Conservation (phyloP, 148 eudicot species). For the Beta vulgaris region DNA sequence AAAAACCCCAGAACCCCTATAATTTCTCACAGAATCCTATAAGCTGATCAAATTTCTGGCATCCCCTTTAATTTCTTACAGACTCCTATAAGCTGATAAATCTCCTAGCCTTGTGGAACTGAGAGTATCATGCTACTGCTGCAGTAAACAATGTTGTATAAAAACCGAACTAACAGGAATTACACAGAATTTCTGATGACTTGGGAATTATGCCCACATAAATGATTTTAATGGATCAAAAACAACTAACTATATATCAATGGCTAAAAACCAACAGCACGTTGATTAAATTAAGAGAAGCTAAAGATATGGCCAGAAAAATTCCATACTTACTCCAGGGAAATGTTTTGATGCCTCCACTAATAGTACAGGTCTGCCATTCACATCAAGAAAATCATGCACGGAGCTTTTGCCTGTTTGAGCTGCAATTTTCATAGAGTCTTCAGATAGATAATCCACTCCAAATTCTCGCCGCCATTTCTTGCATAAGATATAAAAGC, state of each 20-base stretch:
- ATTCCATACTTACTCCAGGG: slow-evolving; percentile 51
- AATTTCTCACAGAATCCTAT: background rate
- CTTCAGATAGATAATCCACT: slow-evolving; percentile 76
- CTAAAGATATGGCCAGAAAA: slow-evolving; percentile 5
- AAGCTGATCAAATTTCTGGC: no score
- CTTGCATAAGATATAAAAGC: slow-evolving; percentile 39
- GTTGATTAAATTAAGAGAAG: background rate
- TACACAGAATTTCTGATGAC: background rate
- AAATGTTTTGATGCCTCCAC: slow-evolving; percentile 81
- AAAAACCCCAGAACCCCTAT: background rate
- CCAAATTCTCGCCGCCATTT: slow-evolving; percentile 88
- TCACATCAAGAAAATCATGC: slow-evolving; percentile 69
- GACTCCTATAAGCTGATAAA: background rate
- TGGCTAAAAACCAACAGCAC: background rate
- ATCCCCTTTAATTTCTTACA: background rate
- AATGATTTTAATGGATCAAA: background rate
- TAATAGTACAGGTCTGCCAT: slow-evolving; percentile 72
- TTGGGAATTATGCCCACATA: background rate
- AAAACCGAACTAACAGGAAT: background rate
- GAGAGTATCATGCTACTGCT: background rate
- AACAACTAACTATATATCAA: background rate
- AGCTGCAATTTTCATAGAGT: slow-evolving; percentile 54
- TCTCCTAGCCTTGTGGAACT: background rate
- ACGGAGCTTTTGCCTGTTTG: slow-evolving; percentile 76
- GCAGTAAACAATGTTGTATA: background rate